Percentiles rank a stretch among this genome's conserved stretches.
These are phyloP conservation scores for Onygenales sp. DNA, from an alignment of 2,329 filamentous ascomycete genomes.

Conservation along the genomic window DNA sequence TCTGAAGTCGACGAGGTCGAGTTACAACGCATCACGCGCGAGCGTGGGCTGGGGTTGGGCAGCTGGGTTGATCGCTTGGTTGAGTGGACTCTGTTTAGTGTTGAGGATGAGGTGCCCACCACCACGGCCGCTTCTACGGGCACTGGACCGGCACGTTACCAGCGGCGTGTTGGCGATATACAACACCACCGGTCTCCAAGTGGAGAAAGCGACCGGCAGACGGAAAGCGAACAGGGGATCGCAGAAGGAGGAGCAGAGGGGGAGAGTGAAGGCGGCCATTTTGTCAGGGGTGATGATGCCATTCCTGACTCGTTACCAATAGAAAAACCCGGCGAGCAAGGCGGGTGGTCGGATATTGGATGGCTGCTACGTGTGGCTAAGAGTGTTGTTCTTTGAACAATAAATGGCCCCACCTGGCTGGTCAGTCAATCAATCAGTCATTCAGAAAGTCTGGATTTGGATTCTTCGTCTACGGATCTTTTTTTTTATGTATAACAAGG, in stretches of 20 bases:
- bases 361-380: constrained; percentile 48
- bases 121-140: constrained; percentile 2
- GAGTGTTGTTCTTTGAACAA: constrained; percentile 16
- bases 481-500: no score
- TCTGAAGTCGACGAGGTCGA: constrained; percentile 44
- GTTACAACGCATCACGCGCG: constrained; percentile 41
- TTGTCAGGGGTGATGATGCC: constrained; percentile 20
- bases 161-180: constrained; percentile 22
- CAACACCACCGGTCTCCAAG: neutral
- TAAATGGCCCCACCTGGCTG: neutral
- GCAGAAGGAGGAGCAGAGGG: constrained; percentile 1
- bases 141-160: no score
- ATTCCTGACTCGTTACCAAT: neutral
- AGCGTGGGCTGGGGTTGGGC: constrained; percentile 47
- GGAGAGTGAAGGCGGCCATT: constrained; percentile 7
- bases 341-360: constrained; percentile 49
- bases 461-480: no score
- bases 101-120: constrained; percentile 36
- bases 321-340: constrained; percentile 29
- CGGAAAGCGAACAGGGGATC: constrained; percentile 7
- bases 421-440: neutral
- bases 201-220: no score
- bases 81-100: constrained; percentile 47
- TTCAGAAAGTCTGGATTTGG: no score
- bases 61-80: constrained; percentile 49